phyloP scores from a whole-genome alignment of 2,329 filamentous ascomycete species.

The Seiridium cupressi region DNA sequence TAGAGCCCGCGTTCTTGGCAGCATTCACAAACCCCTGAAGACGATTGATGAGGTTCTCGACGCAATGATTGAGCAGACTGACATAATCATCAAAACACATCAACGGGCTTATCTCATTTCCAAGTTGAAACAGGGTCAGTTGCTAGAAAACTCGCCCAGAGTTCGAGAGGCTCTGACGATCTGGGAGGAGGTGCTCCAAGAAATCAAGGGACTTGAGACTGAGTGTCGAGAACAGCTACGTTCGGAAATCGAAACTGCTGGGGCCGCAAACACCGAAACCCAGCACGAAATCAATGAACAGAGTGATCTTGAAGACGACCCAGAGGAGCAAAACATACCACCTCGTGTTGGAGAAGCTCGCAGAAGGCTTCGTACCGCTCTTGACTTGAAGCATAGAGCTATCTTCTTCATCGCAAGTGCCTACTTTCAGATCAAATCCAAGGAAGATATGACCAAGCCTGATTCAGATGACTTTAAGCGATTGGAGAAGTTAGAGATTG shows the following conservation, averaged over 20 bases:
- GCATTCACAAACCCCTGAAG: conserved; percentile 61
- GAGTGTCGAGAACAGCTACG: conserved; percentile 64
- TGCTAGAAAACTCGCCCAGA: conserved; percentile 72
- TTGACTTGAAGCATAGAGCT: conserved; percentile 80
- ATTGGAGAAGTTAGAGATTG: conserved; percentile 68
- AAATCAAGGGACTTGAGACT: conserved; percentile 51
- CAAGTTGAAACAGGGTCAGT: conserved; percentile 69
- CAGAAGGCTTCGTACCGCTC: conserved; percentile 65
- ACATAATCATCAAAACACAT: conserved; percentile 62
- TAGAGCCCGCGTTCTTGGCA: conserved; percentile 63
- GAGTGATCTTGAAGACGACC: conserved; percentile 24
- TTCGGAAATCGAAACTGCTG: conserved; percentile 42
- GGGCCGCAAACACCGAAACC: conserved; percentile 16
- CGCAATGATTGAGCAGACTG: conserved; percentile 87
- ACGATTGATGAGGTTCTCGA: conserved; percentile 86
- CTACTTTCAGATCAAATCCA: conserved; percentile 78
- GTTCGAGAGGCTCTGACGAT: conserved; percentile 67
- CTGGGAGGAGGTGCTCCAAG: conserved; percentile 60
- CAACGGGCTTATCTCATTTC: conserved; percentile 65
- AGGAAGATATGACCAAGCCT: conserved; percentile 60
- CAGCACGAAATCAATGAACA: conserved; percentile 15
- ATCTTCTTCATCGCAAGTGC: conserved; percentile 84
- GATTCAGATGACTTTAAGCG: conserved; percentile 65
- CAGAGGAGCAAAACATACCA: conserved; percentile 29
- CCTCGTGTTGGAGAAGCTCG: conserved; percentile 55